Conservation (phyloP, 2,329 filamentous ascomycete species). For the Aspergillus flavus region DNA sequence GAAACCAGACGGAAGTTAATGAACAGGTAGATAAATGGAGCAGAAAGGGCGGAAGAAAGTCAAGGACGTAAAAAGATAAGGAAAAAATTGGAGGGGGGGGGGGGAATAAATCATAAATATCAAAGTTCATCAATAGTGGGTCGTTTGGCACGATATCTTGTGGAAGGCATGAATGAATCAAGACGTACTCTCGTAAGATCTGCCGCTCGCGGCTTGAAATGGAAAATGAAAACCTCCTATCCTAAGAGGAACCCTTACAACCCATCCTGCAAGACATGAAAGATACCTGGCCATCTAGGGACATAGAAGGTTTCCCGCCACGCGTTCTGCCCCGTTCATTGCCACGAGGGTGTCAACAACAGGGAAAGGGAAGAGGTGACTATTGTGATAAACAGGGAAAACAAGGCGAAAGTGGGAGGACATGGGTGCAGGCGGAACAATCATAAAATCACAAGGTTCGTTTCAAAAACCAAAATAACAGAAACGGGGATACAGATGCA, state of each 20-base stretch:
- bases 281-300: slow-evolving; percentile 7
- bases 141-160: slow-evolving; percentile 42
- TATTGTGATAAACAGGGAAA: slow-evolving; percentile 18
- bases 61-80: slow-evolving; percentile 7
- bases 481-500: slow-evolving; percentile 16
- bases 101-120: slow-evolving; percentile 19
- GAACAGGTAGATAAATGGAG: slow-evolving; percentile 10
- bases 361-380: slow-evolving; percentile 14
- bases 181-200: slow-evolving; percentile 29
- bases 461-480: slow-evolving; percentile 25
- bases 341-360: slow-evolving; percentile 17
- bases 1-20: slow-evolving; percentile 5
- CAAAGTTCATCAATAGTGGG: slow-evolving; percentile 37
- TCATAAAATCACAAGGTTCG: slow-evolving; percentile 22
- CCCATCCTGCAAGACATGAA: slow-evolving; percentile 18
- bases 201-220: slow-evolving; percentile 26
- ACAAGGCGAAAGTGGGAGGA: slow-evolving; percentile 16
- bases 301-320: slow-evolving; percentile 4
- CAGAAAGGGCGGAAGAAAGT: background rate
- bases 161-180: slow-evolving; percentile 38
- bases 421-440: slow-evolving; percentile 19
- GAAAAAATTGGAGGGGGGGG: slow-evolving; percentile 1
- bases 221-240: slow-evolving; percentile 13
- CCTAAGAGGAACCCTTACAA: slow-evolving; percentile 16
- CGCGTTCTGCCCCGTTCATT: slow-evolving; percentile 15